Evolutionary conservation across 129 eudicot species (phyloP).

Genomic region (Artemisia argyi): DNA sequence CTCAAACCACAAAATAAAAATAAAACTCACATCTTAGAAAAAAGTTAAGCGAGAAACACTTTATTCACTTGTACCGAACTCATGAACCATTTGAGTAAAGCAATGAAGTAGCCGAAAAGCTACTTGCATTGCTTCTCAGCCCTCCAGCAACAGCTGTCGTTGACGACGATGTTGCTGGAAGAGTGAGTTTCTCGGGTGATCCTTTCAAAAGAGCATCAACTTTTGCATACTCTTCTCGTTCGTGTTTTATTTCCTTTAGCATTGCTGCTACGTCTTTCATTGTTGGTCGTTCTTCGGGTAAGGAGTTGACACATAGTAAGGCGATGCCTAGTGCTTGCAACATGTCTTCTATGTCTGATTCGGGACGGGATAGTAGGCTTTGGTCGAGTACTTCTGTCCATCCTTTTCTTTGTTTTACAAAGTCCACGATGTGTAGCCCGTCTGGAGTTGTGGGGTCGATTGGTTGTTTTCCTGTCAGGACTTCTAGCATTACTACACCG

Average conservation of each 20-base stretch:
- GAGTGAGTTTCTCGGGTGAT: constrained; percentile 36
- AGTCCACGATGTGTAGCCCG: constrained; percentile 73
- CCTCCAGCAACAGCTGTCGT: constrained; percentile 11
- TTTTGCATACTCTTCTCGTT: constrained; percentile 71
- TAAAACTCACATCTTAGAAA: constrained; percentile 18
- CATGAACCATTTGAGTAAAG: constrained; percentile 58
- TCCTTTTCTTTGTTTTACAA: constrained; percentile 72
- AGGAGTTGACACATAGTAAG: constrained; percentile 57
- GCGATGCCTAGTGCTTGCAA: constrained; percentile 71
- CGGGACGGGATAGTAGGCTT: constrained; percentile 47
- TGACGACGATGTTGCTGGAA: constrained; percentile 47
- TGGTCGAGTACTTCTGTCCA: constrained; percentile 67
- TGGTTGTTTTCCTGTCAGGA: constrained; percentile 76
- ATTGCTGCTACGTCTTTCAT: constrained; percentile 91
- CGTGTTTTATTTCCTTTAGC: constrained; percentile 81
- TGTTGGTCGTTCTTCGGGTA: constrained; percentile 77
- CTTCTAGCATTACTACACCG: constrained; percentile 79
- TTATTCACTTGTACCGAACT: constrained; percentile 49
- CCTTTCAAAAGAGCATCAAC: constrained; percentile 67
- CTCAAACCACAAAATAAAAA: constrained; percentile 10
- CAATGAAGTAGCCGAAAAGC: constrained; percentile 77
- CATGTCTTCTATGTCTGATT: constrained; percentile 75
- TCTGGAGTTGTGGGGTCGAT: constrained; percentile 86
- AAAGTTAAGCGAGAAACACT: constrained; percentile 8
- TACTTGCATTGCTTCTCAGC: constrained; percentile 49